Base-by-base conservation (phyloP, 148 eudicot genomes). In the Chenopodium formosanum region DNA sequence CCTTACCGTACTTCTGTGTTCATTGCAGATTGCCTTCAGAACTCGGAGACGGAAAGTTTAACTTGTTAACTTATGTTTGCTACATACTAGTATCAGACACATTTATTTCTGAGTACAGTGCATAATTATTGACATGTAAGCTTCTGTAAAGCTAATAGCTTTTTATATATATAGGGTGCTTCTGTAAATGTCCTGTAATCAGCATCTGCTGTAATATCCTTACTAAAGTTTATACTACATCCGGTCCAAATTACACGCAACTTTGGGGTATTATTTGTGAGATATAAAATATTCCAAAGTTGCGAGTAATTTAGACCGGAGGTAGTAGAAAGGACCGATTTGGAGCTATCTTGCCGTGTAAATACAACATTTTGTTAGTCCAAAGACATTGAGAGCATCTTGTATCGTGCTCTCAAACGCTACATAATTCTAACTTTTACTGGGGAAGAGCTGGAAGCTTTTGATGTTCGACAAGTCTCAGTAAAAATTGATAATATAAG, bases 41-140 rank as follows among this genome's bases (percentile, higher is more conserved):
- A 89, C 86, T 77, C 90, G 91, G 79, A 87, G 90, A 65, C 81
- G 82, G 37, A 88, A 85, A 78, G 70, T 80, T 53, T 88, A 78
- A 84, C 46, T 9, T 56, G 60, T 1, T 88, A 78, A 84, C 53
- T 9, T 56, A 70, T 1, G 52, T 68, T n/a, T 56, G 48, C 7
- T 25, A 25, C 65, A 62, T 69, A 74, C 25, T n/a, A 62, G 23
- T 64, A 20, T 22, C 29, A n/a, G 65, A 32, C 11, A n/a, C 29
- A 25, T 64, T 25, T 12, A 76, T 70, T 32, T 20, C 19, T 25
- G 4, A 52, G 11, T 27, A 40, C 37, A 72, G 44, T 46, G 77
- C 52, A 50, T 48, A 9, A 60, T 47, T 71, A 47, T 29, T 52
- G 23, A 63, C 75, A 11, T 71, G 64, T 62, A n/a, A 74, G 32